phyloP scores from a whole-genome alignment of 73 alveolate species.

The Symbiodinium pilosum region DNA sequence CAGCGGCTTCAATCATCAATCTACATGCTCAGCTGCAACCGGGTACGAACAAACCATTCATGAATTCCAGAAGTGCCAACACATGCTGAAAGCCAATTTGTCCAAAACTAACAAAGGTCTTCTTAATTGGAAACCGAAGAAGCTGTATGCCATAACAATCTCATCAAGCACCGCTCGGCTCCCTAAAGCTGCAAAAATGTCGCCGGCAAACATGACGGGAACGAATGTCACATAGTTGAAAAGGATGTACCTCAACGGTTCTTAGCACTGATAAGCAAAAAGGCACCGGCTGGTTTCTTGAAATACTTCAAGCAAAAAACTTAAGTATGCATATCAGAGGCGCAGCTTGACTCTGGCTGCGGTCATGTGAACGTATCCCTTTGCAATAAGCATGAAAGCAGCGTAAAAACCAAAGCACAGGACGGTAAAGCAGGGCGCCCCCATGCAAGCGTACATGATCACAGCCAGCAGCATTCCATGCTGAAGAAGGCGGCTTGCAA shows the following conservation, averaged over 20 bases:
- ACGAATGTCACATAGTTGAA: background rate
- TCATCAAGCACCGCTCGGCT: background rate
- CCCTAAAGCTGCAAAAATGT: background rate
- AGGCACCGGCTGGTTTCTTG: too few species aligned
- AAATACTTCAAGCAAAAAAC: too few species aligned
- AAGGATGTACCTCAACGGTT: background rate
- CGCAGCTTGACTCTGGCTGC: background rate
- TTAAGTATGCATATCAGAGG: too few species aligned
- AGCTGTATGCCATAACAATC: background rate
- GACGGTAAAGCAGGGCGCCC: background rate
- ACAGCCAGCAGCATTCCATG: background rate
- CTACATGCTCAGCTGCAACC: too few species aligned
- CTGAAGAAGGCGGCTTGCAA: background rate
- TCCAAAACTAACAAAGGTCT: too few species aligned
- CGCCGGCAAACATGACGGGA: background rate
- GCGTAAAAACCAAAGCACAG: background rate
- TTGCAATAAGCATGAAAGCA: background rate
- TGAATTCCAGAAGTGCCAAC: too few species aligned
- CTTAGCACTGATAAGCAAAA: too few species aligned
- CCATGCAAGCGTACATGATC: background rate
- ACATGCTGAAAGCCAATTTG: too few species aligned
- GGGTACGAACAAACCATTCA: too few species aligned
- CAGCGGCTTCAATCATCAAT: too few species aligned
- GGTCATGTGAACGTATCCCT: background rate
- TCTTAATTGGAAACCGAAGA: too few species aligned